Evolutionary conservation across 2,329 filamentous ascomycete genomes (phyloP).

Genomic region (Sporothrix protearum): DNA sequence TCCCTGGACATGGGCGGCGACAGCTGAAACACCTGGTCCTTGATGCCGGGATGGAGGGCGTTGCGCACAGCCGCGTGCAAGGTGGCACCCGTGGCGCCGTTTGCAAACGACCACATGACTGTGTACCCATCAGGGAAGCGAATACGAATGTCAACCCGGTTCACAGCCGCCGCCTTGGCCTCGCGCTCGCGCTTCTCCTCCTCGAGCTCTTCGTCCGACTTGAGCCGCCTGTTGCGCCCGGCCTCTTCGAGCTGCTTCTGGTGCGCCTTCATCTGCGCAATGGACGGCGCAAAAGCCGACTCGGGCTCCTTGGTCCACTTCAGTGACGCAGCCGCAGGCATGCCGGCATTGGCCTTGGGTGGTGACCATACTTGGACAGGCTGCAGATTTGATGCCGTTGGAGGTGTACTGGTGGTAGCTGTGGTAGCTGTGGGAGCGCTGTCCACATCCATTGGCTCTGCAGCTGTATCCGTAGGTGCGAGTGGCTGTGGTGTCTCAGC

Average conservation of each 20-base stretch:
- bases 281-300: conserved; percentile 70
- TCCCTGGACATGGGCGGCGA: conserved; percentile 57
- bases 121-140: conserved; percentile 84
- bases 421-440: neutral
- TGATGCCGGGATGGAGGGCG: conserved; percentile 63
- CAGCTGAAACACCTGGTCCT: conserved; percentile 67
- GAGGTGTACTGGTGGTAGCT: neutral
- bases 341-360: conserved; percentile 57
- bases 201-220: conserved; percentile 77
- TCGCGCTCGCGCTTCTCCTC: conserved; percentile 63
- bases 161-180: conserved; percentile 62
- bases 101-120: conserved; percentile 67
- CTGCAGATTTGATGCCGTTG: conserved; percentile 34
- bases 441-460: conserved; percentile 22
- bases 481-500: neutral
- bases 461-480: neutral
- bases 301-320: conserved; percentile 48
- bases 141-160: conserved; percentile 69
- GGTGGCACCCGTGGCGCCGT: conserved; percentile 63
- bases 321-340: conserved; percentile 64
- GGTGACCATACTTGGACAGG: conserved; percentile 73
- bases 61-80: conserved; percentile 72
- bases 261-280: conserved; percentile 71
- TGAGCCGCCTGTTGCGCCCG: conserved; percentile 70
- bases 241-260: conserved; percentile 62